phyloP scores from a whole-genome alignment of 768 basidiomycete species.

The Xerocomus spinulosus region DNA sequence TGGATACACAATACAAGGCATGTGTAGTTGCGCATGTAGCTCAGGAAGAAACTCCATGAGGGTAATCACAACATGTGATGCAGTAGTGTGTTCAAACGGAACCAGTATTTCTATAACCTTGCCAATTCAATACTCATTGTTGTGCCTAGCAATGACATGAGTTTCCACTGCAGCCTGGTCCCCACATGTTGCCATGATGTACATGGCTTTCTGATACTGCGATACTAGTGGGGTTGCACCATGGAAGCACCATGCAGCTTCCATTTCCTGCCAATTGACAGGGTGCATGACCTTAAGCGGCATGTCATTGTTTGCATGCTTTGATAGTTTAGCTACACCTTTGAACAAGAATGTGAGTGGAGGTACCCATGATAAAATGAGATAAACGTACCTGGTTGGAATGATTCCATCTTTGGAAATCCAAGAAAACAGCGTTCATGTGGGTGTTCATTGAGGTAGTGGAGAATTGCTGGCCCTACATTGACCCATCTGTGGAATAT shows the following conservation, averaged over 20 bases:
- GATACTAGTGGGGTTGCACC: too few relatives aligned
- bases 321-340: too few relatives aligned
- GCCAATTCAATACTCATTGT: not conserved
- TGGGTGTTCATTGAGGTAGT: slow-evolving; percentile 6
- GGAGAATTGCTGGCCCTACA: not conserved
- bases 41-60: slow-evolving; percentile 1
- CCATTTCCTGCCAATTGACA: not conserved
- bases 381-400: slow-evolving; percentile 1
- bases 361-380: too few relatives aligned
- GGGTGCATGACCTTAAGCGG: too few relatives aligned
- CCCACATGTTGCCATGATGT: not conserved
- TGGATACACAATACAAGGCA: not conserved
- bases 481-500: not conserved
- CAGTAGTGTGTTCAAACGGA: not conserved
- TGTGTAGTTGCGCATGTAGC: not conserved
- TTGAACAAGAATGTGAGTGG: too few relatives aligned
- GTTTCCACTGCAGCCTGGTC: not conserved
- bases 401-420: not conserved
- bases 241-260: not conserved
- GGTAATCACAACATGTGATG: not conserved
- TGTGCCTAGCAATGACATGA: not conserved
- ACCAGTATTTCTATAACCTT: not conserved
- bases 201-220: not conserved
- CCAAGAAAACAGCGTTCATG: slow-evolving; percentile 3
- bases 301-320: too few relatives aligned